Conservation (phyloP, 441 rosid genomes). For the Corymbia citriodora region DNA sequence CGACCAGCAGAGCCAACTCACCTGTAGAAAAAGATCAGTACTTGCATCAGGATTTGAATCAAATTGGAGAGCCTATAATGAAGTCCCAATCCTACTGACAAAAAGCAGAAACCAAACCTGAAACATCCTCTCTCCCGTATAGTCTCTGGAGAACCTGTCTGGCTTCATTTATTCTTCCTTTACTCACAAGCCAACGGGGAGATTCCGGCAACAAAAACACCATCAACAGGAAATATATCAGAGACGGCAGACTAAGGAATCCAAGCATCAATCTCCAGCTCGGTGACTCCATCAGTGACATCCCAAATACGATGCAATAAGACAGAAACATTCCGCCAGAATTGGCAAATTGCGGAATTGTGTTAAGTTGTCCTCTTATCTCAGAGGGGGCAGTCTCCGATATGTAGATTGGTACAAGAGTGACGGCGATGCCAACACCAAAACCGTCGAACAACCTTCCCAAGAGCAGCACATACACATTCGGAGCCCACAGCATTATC, state of each 20-base stretch:
- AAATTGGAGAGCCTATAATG: neutral
- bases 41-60: neutral
- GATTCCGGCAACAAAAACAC: constrained; percentile 57
- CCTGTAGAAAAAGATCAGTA: neutral
- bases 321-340: constrained; percentile 60
- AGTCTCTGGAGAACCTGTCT: constrained; percentile 44
- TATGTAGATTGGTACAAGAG: constrained; percentile 48
- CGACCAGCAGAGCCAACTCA: constrained; percentile 12
- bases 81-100: neutral
- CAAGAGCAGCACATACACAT: constrained; percentile 41
- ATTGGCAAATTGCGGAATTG: constrained; percentile 49
- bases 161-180: constrained; percentile 54
- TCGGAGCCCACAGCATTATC: constrained; percentile 53
- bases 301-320: constrained; percentile 52
- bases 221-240: constrained; percentile 30
- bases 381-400: constrained; percentile 66
- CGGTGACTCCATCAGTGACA: constrained; percentile 46
- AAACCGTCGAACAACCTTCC: constrained; percentile 52
- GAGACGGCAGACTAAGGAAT: constrained; percentile 44
- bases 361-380: constrained; percentile 50
- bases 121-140: constrained; percentile 53
- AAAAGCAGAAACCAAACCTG: constrained; percentile 23
- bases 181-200: constrained; percentile 60
- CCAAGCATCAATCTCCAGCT: constrained; percentile 70
- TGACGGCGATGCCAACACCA: constrained; percentile 47